phyloP scores from a whole-genome alignment of 129 eudicot genomes.

The Arctium lappa region DNA sequence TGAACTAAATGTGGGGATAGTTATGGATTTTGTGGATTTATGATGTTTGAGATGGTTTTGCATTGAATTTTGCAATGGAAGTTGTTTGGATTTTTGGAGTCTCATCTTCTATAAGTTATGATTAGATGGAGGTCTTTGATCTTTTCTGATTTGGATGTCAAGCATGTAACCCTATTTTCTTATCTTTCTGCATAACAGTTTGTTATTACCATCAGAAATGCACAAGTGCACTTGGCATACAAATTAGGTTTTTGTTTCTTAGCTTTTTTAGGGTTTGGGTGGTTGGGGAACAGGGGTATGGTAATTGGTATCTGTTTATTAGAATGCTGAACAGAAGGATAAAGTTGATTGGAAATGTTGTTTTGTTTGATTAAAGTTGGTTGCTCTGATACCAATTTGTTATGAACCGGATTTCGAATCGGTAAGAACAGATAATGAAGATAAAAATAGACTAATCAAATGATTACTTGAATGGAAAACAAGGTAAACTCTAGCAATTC shows the following conservation, averaged over 20 bases:
- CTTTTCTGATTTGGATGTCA: constrained; percentile 11
- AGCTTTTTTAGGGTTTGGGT: constrained; percentile 22
- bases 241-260: not conserved
- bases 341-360: not conserved
- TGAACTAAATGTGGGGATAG: constrained; percentile 6
- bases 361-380: not conserved
- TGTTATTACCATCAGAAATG: not conserved
- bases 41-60: not conserved
- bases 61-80: not conserved
- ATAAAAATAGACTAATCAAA: no score
- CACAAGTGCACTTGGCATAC: not conserved
- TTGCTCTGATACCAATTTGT: no score
- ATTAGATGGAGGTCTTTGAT: constrained; percentile 10
- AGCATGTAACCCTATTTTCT: not conserved
- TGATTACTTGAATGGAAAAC: no score
- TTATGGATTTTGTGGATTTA: constrained; percentile 5
- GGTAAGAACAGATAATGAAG: no score
- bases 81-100: constrained; percentile 14
- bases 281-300: not conserved
- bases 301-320: not conserved
- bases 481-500: no score
- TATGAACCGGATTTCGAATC: no score
- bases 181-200: not conserved
- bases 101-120: not conserved
- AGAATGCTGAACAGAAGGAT: not conserved